Base-by-base conservation (phyloP, 768 basidiomycete species). In the Peribolospora baueri region DNA sequence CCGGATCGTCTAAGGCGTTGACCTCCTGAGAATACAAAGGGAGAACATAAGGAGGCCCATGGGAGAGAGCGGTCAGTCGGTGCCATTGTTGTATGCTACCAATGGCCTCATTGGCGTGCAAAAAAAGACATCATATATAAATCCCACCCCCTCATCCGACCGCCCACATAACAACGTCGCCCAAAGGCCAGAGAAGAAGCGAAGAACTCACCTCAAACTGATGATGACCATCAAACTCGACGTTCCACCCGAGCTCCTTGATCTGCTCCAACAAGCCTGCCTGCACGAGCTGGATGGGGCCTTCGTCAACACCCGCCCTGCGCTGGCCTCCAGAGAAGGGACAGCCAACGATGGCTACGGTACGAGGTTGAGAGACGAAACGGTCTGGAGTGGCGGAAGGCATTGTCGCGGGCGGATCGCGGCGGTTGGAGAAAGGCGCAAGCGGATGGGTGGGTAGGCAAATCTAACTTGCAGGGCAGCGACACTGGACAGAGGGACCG, bases 301-400 rank as follows among this genome's bases (percentile, higher is more conserved):
- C 86, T 57, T 77, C 73, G 70, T 90, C 87, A 8, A 90, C 84
- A 42, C 87, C 85, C 37, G 76, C 67, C 66, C 74, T 79, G 13
- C 80, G 73, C 82, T 90, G 65, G 48, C 67, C 67, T 42, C 67
- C 67, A 14, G 83, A 86, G 75, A 93, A 93, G 11, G 90, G 90
- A 70, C 88, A 93, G 38, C 85, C 87, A 39, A 97, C 80, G 62
- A 97, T 83, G 81, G 88, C 83, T 45, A 77, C 73, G 0, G 82
- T 85, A 70, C 76, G 79, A 42, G 84, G 83, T 55, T 80, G 69
- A 3, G 70, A 63, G 50, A 86, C 68, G 66, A 81, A 84, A 57
- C 65, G 66, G 60, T 66, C 60, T 42, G 25, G 25, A 25, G 25
- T 25, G 25, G 25, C 25, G 25, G 25, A 25, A 25, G 25, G 25